A percentile compares a stretch with the other conserved stretches of the same genome.
Conservation (phyloP, 768 basidiomycete genomes). For the Pleurotus platypus region DNA sequence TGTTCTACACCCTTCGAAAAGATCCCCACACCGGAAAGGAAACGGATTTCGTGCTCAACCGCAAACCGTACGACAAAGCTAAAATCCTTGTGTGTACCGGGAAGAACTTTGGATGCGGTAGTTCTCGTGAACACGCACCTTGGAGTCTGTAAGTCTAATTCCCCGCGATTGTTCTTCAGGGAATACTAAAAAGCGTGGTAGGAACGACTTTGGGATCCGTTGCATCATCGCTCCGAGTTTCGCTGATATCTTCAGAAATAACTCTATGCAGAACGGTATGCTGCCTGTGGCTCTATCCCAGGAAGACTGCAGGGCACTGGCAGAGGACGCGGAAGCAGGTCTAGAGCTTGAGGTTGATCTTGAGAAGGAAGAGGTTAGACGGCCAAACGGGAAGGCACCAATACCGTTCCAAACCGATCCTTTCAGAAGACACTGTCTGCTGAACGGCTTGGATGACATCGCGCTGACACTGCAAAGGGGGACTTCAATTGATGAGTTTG, state of each 20-base stretch:
- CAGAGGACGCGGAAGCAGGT: slow-evolving; percentile 73
- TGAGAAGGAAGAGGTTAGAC: slow-evolving; percentile 75
- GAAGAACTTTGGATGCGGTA: slow-evolving; percentile 88
- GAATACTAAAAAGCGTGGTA: slow-evolving; percentile 16
- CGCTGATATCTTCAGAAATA: slow-evolving; percentile 88
- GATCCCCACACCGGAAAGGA: slow-evolving; percentile 75
- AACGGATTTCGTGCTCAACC: slow-evolving; percentile 84
- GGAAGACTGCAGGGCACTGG: slow-evolving; percentile 67
- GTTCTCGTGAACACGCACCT: slow-evolving; percentile 88
- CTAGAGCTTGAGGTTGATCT: slow-evolving; percentile 82
- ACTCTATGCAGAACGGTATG: slow-evolving; percentile 93
- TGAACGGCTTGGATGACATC: slow-evolving; percentile 97
- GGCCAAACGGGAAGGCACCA: slow-evolving; percentile 54
- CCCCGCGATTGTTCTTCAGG: no score
- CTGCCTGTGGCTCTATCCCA: slow-evolving; percentile 72
- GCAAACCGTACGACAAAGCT: slow-evolving; percentile 68
- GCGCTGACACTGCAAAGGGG: slow-evolving; percentile 87
- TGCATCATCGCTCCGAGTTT: slow-evolving; percentile 87
- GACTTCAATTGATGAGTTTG: slow-evolving; percentile 72
- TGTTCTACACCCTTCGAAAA: slow-evolving; percentile 81
- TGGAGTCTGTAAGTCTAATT: slow-evolving; percentile 69
- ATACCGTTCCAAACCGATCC: slow-evolving; percentile 81
- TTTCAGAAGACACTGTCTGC: slow-evolving; percentile 89
- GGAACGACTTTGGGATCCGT: slow-evolving; percentile 87
- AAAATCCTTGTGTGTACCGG: slow-evolving; percentile 83